Conservation (phyloP, 148 eudicot genomes). For the Rhododendron henanense region DNA sequence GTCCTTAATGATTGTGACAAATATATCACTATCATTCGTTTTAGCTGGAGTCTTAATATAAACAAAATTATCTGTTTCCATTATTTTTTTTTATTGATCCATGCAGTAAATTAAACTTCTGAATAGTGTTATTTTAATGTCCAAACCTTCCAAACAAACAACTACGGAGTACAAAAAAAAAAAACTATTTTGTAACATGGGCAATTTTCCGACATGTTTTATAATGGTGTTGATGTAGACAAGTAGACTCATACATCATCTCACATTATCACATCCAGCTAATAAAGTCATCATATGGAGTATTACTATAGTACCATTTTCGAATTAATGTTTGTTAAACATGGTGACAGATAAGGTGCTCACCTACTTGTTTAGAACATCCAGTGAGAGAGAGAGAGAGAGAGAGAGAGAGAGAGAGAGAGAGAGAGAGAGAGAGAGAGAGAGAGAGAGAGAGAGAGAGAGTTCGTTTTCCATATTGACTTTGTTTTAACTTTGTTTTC, state of each 20-base stretch:
- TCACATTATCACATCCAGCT: neutral
- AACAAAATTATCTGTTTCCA: neutral
- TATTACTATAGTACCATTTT: neutral
- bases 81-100: neutral
- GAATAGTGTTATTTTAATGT: neutral
- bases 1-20: neutral
- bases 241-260: neutral
- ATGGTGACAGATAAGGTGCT: too few relatives aligned
- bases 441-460: too few relatives aligned
- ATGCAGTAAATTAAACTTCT: neutral
- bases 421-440: too few relatives aligned
- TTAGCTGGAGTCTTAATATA: neutral
- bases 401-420: too few relatives aligned
- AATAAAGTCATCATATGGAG: neutral
- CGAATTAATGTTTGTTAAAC: neutral
- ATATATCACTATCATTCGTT: neutral
- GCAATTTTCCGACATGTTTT: neutral
- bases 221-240: neutral
- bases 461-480: too few relatives aligned
- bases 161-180: too few relatives aligned
- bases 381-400: neutral
- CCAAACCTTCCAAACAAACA: neutral
- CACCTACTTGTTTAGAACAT: too few relatives aligned
- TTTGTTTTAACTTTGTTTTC: too few relatives aligned
- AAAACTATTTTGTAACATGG: neutral